Evolutionary conservation across 2,329 filamentous ascomycete species (phyloP).

Genomic region (Trichoderma harzianum): DNA sequence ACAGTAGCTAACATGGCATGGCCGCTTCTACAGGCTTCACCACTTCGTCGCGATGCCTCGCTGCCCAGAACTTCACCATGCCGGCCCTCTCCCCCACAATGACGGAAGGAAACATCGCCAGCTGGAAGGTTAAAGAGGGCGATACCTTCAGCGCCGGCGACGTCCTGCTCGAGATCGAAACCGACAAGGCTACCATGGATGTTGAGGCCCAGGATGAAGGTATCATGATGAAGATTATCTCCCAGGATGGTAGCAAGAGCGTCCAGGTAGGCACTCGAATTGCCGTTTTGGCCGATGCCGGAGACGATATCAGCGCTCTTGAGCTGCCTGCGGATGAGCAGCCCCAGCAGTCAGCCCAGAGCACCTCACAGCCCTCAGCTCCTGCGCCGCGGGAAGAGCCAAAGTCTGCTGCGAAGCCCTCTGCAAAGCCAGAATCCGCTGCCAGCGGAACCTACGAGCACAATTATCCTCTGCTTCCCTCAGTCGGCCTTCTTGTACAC

Average conservation of each 20-base stretch:
- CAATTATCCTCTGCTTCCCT: slow-evolving; percentile 73
- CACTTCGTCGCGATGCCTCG: slow-evolving; percentile 59
- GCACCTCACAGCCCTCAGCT: slow-evolving; percentile 20
- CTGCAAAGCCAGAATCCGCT: slow-evolving; percentile 24
- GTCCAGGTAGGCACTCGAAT: slow-evolving; percentile 78
- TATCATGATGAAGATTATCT: slow-evolving; percentile 77
- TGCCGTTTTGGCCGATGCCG: slow-evolving; percentile 76
- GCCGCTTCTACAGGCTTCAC: slow-evolving; percentile 55
- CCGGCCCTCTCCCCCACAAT: slow-evolving; percentile 88
- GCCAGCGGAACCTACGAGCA: slow-evolving; percentile 57
- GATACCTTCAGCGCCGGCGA: slow-evolving; percentile 79
- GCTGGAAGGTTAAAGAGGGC: slow-evolving; percentile 84
- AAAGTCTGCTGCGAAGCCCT: slow-evolving; percentile 27
- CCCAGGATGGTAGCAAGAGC: slow-evolving; percentile 68
- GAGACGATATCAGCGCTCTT: slow-evolving; percentile 71
- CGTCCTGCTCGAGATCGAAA: slow-evolving; percentile 88
- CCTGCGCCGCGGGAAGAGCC: slow-evolving; percentile 26
- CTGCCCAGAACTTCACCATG: slow-evolving; percentile 87
- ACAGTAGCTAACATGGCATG: not conserved
- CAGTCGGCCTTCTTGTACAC: slow-evolving; percentile 77
- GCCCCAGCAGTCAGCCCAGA: slow-evolving; percentile 36
- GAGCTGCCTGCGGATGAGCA: slow-evolving; percentile 70
- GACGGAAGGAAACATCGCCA: slow-evolving; percentile 87
- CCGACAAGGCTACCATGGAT: slow-evolving; percentile 92
- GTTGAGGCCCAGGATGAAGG: slow-evolving; percentile 91